These are phyloP conservation scores for Trichoderma semiorbis DNA, from an alignment of 2,329 filamentous ascomycete genomes.

Conservation along the genomic window DNA sequence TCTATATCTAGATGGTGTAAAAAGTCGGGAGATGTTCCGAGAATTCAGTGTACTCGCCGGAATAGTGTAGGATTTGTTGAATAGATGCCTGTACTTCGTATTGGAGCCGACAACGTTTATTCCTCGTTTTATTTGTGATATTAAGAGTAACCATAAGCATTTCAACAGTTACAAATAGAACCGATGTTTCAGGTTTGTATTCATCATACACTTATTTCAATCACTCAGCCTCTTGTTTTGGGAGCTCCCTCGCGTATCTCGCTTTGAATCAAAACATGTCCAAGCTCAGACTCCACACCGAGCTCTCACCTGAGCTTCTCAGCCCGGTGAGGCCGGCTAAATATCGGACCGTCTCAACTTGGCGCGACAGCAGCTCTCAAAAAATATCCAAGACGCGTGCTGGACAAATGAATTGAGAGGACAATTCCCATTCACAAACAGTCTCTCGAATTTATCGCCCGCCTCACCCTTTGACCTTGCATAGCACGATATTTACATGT, in stretches of 20 bases:
- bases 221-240: neutral
- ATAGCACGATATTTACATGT: neutral
- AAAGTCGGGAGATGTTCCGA: neutral
- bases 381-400: conserved; percentile 25
- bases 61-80: neutral
- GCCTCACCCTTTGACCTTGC: neutral
- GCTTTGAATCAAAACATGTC: neutral
- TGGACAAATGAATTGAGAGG: conserved; percentile 4
- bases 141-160: too few relatives aligned
- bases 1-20: neutral
- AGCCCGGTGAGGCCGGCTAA: conserved; percentile 18
- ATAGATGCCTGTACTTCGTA: neutral
- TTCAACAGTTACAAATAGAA: neutral
- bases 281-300: neutral
- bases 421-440: conserved; percentile 5
- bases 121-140: rapidly evolving
- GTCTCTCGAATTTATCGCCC: neutral
- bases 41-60: neutral
- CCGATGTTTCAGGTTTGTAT: neutral
- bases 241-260: neutral
- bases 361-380: conserved; percentile 17
- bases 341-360: conserved; percentile 14
- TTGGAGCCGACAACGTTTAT: neutral
- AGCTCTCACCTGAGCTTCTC: neutral
- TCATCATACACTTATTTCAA: neutral